Evolutionary conservation across 305 asterid genomes (phyloP), one percentile per base, ranked within the genome.

Genomic region (Lippia alba): DNA sequence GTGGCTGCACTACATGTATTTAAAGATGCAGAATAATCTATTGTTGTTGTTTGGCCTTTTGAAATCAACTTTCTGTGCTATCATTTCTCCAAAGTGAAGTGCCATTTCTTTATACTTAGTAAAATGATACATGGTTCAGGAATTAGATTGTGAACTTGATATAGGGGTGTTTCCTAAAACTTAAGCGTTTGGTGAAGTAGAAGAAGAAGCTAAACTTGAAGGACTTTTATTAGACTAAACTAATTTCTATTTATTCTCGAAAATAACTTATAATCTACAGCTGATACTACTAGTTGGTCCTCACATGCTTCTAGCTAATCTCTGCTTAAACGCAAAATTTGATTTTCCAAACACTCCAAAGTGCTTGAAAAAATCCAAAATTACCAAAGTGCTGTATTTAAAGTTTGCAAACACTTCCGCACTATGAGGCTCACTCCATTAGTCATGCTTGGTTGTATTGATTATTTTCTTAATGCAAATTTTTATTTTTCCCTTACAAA

Each of bases 141-240:
- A 36, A 44, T 44, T 44, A 44, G 55, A 32, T 34, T 58, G 48
- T 30, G 32, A 5, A 66, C 30, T 58, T 77, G 67, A 33, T 58
- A 41, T 56, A 44, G 49, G 49, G 49, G 9, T 4, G 6, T 36
- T 36, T 36, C 49, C 12, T 14, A 5, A 10, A 10, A 44, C 12
- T 53, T 41, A 44, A 2, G 41, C 41, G 30, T 24, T 24, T 24
- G 30, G 30, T 1, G 30, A 24, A 24, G 30, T 24, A 24, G 30
- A 24, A 24, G 30, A 1, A 24, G 30, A 3, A 24, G 30, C 30
- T 24, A 24, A 24, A 24, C 30, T 24, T 24, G 30, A 24, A 24
- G 30, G 30, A 3, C 3, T 24, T 24, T 24, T 24, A 24, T 24
- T 24, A 24, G 30, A 3, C 30, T 24, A 24, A 24, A 24, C 30